Evolutionary conservation across 1,139 yeast species (phyloP).

Genomic region (Sugiyamaella japonica): DNA sequence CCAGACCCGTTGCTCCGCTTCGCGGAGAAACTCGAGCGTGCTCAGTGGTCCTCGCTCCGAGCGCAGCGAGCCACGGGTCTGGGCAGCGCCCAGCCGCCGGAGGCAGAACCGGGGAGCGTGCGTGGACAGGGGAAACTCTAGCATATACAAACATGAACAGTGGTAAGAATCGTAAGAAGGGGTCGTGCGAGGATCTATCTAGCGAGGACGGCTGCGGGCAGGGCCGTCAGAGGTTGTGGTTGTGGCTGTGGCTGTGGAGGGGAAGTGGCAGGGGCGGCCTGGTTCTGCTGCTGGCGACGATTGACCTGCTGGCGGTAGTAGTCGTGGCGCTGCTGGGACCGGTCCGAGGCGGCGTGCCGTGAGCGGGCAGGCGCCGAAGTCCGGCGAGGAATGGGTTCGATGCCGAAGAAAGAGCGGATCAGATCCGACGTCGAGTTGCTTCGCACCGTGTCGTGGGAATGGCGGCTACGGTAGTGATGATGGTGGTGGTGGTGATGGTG

Average conservation of each 20-base stretch:
- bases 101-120: slow-evolving; percentile 1
- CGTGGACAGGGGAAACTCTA: neutral
- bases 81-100: slow-evolving; percentile 17
- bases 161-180: neutral
- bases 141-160: neutral
- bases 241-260: neutral
- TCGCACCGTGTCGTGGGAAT: neutral
- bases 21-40: neutral
- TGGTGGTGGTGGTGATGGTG: slow-evolving; percentile 2
- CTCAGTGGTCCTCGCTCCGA: neutral
- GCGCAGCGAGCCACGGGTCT: slow-evolving; percentile 10
- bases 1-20: slow-evolving; percentile 1
- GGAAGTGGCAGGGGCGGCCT: neutral
- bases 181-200: slow-evolving; percentile 2
- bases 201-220: slow-evolving; percentile 1
- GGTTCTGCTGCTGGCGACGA: slow-evolving; percentile 5
- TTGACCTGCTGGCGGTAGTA: slow-evolving; percentile 10
- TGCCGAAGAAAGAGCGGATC: slow-evolving; percentile 12
- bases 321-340: slow-evolving; percentile 9
- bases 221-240: neutral
- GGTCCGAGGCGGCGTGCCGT: slow-evolving; percentile 6
- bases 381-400: slow-evolving; percentile 4
- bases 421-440: slow-evolving; percentile 7
- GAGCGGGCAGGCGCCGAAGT: slow-evolving; percentile 3
- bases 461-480: neutral